Evolutionary conservation across 768 basidiomycete species (phyloP).

Genomic region (Mycena indigotica): DNA sequence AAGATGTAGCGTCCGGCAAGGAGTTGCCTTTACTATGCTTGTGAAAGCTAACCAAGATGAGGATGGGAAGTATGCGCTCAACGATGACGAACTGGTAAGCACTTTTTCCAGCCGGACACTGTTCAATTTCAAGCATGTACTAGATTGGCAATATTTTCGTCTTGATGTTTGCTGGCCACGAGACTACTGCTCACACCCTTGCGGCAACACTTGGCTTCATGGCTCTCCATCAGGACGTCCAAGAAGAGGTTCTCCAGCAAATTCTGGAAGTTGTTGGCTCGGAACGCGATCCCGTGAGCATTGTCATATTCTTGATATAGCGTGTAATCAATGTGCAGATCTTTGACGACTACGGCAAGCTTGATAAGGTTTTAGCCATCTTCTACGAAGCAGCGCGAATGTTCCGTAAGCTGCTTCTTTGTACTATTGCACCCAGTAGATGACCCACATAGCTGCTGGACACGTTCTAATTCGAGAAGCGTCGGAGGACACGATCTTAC

Average conservation of each 20-base stretch:
- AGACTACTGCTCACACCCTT: slow-evolving; percentile 53
- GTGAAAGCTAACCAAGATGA: slow-evolving; percentile 49
- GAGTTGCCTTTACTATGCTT: slow-evolving; percentile 40
- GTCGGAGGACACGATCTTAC: slow-evolving; percentile 43
- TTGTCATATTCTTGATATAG: not conserved
- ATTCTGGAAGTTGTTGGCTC: slow-evolving; percentile 39
- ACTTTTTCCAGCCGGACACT: too few species aligned
- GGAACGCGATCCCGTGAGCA: slow-evolving; percentile 36
- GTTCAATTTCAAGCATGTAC: too few species aligned
- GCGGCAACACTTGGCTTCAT: slow-evolving; percentile 50
- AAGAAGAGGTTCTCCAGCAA: slow-evolving; percentile 49
- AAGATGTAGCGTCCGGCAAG: slow-evolving; percentile 26
- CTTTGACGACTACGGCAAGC: slow-evolving; percentile 42
- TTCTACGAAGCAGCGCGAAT: slow-evolving; percentile 49
- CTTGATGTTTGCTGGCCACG: slow-evolving; percentile 62
- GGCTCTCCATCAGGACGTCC: slow-evolving; percentile 46
- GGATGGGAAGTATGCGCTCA: slow-evolving; percentile 37
- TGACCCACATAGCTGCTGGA: slow-evolving; percentile 36
- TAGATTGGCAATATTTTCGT: slow-evolving; percentile 56
- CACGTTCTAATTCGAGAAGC: slow-evolving; percentile 46
- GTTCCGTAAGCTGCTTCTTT: slow-evolving; percentile 41
- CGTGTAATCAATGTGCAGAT: too few species aligned
- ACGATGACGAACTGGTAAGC: slow-evolving; percentile 43
- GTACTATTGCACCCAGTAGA: not conserved
- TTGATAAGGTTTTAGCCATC: slow-evolving; percentile 44